A percentile compares a stretch with the other conserved stretches of the same genome.
phyloP scores from a whole-genome alignment of 2,329 filamentous ascomycete species.

The Mariannaea sp. region DNA sequence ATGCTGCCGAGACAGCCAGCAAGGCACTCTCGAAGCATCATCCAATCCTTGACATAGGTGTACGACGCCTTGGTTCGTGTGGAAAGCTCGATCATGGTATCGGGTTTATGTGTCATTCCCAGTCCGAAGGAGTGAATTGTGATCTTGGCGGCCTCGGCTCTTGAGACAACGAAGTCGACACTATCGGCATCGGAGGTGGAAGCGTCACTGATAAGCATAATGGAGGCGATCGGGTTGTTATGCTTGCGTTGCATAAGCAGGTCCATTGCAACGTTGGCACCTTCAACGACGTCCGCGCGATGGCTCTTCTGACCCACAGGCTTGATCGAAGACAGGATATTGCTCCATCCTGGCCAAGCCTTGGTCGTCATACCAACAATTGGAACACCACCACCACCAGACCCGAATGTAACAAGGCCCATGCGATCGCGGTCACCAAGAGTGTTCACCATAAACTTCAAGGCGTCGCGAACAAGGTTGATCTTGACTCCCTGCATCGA shows the following conservation, averaged over 20 bases:
- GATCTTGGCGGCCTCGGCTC: conserved; percentile 97
- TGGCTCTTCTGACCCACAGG: conserved; percentile 96
- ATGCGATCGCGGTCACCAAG: conserved; percentile 94
- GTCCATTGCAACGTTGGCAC: conserved; percentile 98
- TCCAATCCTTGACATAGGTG: conserved; percentile 99
- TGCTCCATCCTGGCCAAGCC: conserved; percentile 88
- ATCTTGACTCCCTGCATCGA: conserved; percentile 99
- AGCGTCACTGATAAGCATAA: conserved; percentile 96
- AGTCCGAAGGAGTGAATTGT: conserved; percentile 96
- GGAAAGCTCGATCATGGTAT: conserved; percentile 97
- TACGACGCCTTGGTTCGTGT: conserved; percentile 96
- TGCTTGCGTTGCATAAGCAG: conserved; percentile 96
- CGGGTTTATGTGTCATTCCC: conserved; percentile 95
- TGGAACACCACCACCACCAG: conserved; percentile 88
- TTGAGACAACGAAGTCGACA: conserved; percentile 95
- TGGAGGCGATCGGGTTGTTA: conserved; percentile 92
- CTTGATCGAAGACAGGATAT: conserved; percentile 83
- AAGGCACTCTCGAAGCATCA: conserved; percentile 97
- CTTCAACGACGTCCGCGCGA: conserved; percentile 94
- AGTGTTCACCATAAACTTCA: conserved; percentile 88
- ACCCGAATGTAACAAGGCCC: conserved; percentile 96
- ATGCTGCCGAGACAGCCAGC: conserved; percentile 90
- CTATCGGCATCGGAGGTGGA: conserved; percentile 93
- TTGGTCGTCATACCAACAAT: conserved; percentile 99
- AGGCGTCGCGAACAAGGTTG: conserved; percentile 85